Percentiles rank a stretch among this genome's conserved stretches.
phyloP scores from a whole-genome alignment of 805 yeast genomes.

The Metschnikowia hibisci region DNA sequence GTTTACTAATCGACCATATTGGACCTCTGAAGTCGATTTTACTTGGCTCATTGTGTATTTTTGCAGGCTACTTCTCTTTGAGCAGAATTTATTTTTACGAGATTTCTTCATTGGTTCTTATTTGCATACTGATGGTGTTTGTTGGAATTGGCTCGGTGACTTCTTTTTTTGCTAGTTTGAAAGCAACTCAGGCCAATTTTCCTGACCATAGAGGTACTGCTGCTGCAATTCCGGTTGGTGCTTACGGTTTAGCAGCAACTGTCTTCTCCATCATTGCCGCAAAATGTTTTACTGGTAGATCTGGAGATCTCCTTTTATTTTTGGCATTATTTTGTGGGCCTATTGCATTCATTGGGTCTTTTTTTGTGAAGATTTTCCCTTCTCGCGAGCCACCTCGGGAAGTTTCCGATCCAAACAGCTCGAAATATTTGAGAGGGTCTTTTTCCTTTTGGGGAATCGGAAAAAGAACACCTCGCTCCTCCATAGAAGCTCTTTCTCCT shows the following conservation, averaged over 20 bases:
- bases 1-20: slow-evolving; percentile 56
- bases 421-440: slow-evolving; percentile 27
- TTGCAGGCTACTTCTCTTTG: slow-evolving; percentile 51
- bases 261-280: slow-evolving; percentile 58
- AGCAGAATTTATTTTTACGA: slow-evolving; percentile 43
- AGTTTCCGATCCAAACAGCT: neutral
- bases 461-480: slow-evolving; percentile 20
- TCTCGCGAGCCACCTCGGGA: slow-evolving; percentile 3
- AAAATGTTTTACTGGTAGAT: slow-evolving; percentile 45
- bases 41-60: slow-evolving; percentile 53
- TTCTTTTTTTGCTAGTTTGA: slow-evolving; percentile 54
- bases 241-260: slow-evolving; percentile 70
- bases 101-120: slow-evolving; percentile 35
- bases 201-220: slow-evolving; percentile 70
- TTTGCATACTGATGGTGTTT: slow-evolving; percentile 47
- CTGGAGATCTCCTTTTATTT: slow-evolving; percentile 53
- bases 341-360: slow-evolving; percentile 41
- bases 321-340: slow-evolving; percentile 51
- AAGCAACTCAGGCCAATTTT: slow-evolving; percentile 59
- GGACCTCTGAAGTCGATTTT: slow-evolving; percentile 55
- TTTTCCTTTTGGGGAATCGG: slow-evolving; percentile 42
- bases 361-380: slow-evolving; percentile 40
- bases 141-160: slow-evolving; percentile 69
- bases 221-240: slow-evolving; percentile 62
- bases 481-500: slow-evolving; percentile 9